phyloP scores from a whole-genome alignment of 306 rosid genomes.

The Vigna unguiculata region DNA sequence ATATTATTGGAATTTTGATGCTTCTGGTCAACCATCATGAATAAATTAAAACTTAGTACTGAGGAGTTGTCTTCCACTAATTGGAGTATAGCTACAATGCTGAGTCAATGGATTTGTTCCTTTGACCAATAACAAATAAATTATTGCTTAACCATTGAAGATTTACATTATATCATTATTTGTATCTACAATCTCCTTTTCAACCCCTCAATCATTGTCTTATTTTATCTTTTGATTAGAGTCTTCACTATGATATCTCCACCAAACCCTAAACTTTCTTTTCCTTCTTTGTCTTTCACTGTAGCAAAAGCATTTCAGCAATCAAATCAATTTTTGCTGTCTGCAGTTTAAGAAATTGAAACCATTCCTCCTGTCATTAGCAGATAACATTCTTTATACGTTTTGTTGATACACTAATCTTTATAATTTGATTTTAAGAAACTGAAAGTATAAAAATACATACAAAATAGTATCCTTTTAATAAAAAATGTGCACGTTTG shows the following conservation, averaged over 20 bases:
- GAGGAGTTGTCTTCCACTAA: background rate
- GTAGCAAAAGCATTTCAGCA: background rate
- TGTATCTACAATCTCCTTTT: slow-evolving; percentile 9
- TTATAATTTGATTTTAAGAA: background rate
- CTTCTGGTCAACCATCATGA: background rate
- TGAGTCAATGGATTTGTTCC: slow-evolving; percentile 7
- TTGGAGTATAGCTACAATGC: background rate
- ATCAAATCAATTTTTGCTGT: background rate
- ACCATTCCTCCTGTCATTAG: background rate
- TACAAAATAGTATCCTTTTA: background rate
- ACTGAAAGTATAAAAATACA: background rate
- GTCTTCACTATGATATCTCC: slow-evolving; percentile 46
- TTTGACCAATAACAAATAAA: slow-evolving; percentile 1
- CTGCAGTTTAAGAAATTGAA: background rate
- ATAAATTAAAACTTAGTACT: background rate
- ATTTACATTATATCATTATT: slow-evolving; percentile 12
- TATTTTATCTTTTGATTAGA: background rate
- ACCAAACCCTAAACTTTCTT: slow-evolving; percentile 9
- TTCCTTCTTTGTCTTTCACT: background rate
- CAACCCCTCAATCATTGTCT: slow-evolving; percentile 20
- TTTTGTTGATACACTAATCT: background rate
- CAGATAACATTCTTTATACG: background rate
- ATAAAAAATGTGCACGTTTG: background rate
- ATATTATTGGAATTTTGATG: background rate
- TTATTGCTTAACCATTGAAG: background rate